Percentiles rank a stretch among this genome's conserved stretches.
These are phyloP conservation scores for Lagerstroemia speciosa DNA, from an alignment of 345 rosid genomes.

Conservation along the genomic window DNA sequence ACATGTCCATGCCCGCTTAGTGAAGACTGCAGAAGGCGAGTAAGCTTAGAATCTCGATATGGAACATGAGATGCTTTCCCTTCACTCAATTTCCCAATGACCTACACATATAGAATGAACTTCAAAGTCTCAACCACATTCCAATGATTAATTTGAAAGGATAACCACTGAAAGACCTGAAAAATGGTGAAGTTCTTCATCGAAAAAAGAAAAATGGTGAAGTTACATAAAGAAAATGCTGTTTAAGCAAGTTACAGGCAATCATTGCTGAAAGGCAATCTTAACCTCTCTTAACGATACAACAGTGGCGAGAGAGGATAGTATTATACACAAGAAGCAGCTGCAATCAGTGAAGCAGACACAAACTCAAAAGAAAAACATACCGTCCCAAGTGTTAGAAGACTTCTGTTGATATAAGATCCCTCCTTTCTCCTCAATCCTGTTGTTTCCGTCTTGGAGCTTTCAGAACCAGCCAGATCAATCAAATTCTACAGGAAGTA, in stretches of 20 bases:
- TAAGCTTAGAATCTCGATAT: conserved; percentile 95
- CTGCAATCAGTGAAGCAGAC: not conserved
- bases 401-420: conserved; percentile 97
- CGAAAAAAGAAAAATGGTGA: not conserved
- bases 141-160: not conserved
- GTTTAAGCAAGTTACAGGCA: not conserved
- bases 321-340: not conserved
- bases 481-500: conserved; percentile 72
- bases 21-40: conserved; percentile 97
- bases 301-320: not conserved
- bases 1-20: conserved; percentile 97
- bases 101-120: no score
- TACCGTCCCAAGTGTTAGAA: conserved; percentile 98
- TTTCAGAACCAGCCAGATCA: conserved; percentile 99
- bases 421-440: conserved; percentile 98
- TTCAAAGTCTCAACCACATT: conserved; percentile 7
- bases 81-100: conserved; percentile 95
- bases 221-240: not conserved
- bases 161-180: not conserved
- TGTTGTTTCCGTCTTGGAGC: conserved; percentile 98
- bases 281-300: not conserved
- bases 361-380: conserved; percentile 21
- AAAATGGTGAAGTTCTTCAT: no score
- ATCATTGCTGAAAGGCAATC: not conserved
- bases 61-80: conserved; percentile 99